phyloP scores from a whole-genome alignment of 2,329 filamentous ascomycete species.

The Clonostachys sp. region DNA sequence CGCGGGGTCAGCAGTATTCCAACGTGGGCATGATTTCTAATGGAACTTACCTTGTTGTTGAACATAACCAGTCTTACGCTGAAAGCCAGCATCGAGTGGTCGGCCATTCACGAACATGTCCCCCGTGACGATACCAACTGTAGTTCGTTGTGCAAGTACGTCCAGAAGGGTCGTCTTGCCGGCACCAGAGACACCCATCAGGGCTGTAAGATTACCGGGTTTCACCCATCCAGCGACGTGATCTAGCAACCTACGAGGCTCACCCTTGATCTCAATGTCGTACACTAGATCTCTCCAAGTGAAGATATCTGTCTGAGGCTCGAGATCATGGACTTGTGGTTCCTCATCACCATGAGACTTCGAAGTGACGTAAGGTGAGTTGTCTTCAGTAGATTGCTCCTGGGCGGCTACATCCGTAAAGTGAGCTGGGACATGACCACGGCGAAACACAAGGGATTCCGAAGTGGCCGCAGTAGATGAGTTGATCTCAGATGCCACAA shows the following conservation, averaged over 20 bases:
- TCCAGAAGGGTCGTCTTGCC: constrained; percentile 39
- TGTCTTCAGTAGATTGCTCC: constrained; percentile 12
- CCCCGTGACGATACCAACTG: constrained; percentile 59
- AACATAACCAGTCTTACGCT: constrained; percentile 62
- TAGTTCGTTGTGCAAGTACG: constrained; percentile 41
- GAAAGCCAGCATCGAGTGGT: constrained; percentile 51
- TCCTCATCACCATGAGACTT: constrained; percentile 4
- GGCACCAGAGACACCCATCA: constrained; percentile 58
- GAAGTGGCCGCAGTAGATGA: constrained; percentile 56
- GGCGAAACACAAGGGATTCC: constrained; percentile 65
- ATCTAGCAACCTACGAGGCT: constrained; percentile 68
- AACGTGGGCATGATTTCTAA: not conserved
- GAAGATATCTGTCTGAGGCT: constrained; percentile 56
- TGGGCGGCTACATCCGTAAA: constrained; percentile 17
- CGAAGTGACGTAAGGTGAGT: not conserved
- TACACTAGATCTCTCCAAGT: constrained; percentile 62
- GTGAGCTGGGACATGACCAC: constrained; percentile 43
- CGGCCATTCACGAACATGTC: constrained; percentile 63
- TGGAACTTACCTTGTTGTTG: constrained; percentile 51
- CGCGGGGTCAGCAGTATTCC: not conserved
- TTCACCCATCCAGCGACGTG: constrained; percentile 86
- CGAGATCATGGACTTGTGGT: constrained; percentile 19
- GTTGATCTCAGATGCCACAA: constrained; percentile 60
- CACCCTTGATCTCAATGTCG: constrained; percentile 67
- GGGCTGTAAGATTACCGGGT: constrained; percentile 78